Evolutionary conservation across 2,329 filamentous ascomycete species (phyloP).

Genomic region (Colletotrichum viniferum): DNA sequence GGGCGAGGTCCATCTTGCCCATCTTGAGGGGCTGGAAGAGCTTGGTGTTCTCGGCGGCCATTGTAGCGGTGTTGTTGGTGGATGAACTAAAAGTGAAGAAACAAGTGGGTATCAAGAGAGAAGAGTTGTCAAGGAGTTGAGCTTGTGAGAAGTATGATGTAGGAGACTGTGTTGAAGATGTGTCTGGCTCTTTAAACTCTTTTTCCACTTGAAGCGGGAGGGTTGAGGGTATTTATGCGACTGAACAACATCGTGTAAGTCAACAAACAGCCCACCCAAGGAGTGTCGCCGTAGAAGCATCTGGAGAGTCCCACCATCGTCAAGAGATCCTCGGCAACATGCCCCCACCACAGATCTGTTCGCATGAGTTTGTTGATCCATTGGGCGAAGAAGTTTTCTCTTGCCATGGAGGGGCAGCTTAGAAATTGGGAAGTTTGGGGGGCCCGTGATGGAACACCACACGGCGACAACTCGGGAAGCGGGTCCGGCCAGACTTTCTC

Average conservation of each 20-base stretch:
- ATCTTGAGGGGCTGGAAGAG: slow-evolving; percentile 49
- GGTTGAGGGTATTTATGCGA: slow-evolving; percentile 9
- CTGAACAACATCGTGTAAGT: not conserved
- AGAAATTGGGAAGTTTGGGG: not conserved
- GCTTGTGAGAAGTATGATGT: not conserved
- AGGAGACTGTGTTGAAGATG: not conserved
- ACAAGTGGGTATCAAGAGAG: not conserved
- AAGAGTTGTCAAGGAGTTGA: not conserved
- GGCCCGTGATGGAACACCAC: not conserved
- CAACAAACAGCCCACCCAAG: not conserved
- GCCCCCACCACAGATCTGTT: slow-evolving; percentile 3
- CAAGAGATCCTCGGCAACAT: not conserved
- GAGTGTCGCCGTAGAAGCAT: slow-evolving; percentile 5
- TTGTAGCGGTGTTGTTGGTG: not conserved
- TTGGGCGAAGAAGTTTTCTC: slow-evolving; percentile 4
- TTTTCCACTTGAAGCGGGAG: not conserved
- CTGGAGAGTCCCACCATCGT: slow-evolving; percentile 12
- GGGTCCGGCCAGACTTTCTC: not conserved
- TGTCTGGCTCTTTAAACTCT: not conserved
- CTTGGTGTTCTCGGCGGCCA: slow-evolving; percentile 24
- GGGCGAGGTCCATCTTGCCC: slow-evolving; percentile 41
- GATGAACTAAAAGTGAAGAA: not conserved
- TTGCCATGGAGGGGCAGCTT: not conserved
- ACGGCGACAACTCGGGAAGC: slow-evolving; percentile 18
- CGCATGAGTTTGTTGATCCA: not conserved